Base-by-base conservation (phyloP, 1,284 basidiomycete species). In the Schizopora paradoxa region DNA sequence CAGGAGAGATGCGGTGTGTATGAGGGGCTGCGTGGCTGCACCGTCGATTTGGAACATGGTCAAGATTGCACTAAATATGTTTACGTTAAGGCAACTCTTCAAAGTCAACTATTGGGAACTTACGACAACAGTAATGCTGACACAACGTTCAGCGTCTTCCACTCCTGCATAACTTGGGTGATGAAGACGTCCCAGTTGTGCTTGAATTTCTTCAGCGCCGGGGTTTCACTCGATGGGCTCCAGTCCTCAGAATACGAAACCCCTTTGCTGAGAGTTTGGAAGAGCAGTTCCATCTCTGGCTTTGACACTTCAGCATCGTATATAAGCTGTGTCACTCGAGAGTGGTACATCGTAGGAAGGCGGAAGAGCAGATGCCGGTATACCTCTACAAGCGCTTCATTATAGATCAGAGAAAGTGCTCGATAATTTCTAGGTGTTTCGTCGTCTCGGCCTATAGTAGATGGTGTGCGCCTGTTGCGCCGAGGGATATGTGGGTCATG, bases 321-420 rank as follows among this genome's bases (percentile, higher is more conserved):
- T 21, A 56, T 55, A 4, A 58, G 52, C 25, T 51, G 50, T 37
- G 48, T 51, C 6, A 58, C 56, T 3, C 56, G 50, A n/a, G 47
- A 40, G 40, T 55, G 56, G 41, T 58, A 58, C 5, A 56, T 39
- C 23, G 51, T 47, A 3, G 56, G 56, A 16, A 58, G 43, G 22
- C 55, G 53, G 7, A 58, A 38, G 6, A 58, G 47, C 6, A 54
- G 29, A 40, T 56, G 54, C 29, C 51, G 51, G 34, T 56, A 56
- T 6, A 53, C 18, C 32, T 55, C 53, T 7, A 53, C 43, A n/a
- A 56, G 22, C n/a, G 48, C 16, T 79, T 67, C 1, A 79, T 77
- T 3, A 85, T 54, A 1, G 72, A 75, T 51, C 82, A 76, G 2
- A 62, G 43, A n/a, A n/a, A n/a, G n/a, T n/a, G n/a, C n/a, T n/a